Conservation (phyloP, 1,284 basidiomycete genomes). For the Pulveroboletus sp. region DNA sequence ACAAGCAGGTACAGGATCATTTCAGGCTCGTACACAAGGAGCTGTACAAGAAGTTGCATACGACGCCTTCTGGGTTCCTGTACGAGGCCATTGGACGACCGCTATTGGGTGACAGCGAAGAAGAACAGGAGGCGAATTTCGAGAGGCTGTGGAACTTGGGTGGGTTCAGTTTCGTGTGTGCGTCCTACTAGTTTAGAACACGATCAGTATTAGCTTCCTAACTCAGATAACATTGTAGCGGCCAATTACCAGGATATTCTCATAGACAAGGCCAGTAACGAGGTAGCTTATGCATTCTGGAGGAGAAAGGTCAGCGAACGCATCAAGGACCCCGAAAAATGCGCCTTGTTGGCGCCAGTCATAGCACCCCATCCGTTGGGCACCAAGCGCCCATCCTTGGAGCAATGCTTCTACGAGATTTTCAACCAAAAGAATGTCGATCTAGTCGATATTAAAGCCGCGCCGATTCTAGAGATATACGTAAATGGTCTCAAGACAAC, state of each 20-base stretch:
- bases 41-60: constrained; percentile 5
- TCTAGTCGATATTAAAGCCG: constrained; percentile 12
- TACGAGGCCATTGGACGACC: neutral
- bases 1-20: constrained; percentile 7
- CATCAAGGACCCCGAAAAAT: constrained; percentile 16
- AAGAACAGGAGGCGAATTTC: constrained; percentile 12
- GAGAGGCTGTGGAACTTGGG: constrained; percentile 14
- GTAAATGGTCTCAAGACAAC: constrained; percentile 9
- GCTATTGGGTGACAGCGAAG: constrained; percentile 6
- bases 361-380: constrained; percentile 10
- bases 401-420: constrained; percentile 16
- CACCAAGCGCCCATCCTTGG: constrained; percentile 6
- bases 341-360: constrained; percentile 15
- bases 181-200: neutral
- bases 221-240: neutral
- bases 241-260: constrained; percentile 8
- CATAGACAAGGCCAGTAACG: neutral
- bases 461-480: constrained; percentile 13
- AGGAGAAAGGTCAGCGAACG: constrained; percentile 13
- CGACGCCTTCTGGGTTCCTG: neutral
- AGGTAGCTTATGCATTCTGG: constrained; percentile 16
- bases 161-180: constrained; percentile 10
- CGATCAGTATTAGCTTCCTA: neutral
- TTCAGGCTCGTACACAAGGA: constrained; percentile 21
- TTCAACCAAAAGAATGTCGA: constrained; percentile 22